A percentile compares a stretch with the other conserved stretches of the same genome.
These are phyloP conservation scores for Trichomonas gallinae DNA, from an alignment of 208 protist species.

Conservation along the genomic window DNA sequence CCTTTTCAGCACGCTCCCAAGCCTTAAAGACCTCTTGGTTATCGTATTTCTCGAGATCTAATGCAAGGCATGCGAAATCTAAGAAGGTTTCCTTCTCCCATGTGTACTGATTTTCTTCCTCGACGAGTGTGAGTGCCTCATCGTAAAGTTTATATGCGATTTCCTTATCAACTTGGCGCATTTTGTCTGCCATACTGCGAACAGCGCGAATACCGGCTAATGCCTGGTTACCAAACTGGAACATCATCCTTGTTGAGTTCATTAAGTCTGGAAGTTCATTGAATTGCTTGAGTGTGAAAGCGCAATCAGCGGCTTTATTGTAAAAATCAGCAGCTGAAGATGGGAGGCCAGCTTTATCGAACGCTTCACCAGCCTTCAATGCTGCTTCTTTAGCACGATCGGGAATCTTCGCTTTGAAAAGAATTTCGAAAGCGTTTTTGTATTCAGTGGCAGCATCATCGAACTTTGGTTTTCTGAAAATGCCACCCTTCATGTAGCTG, in stretches of 20 bases:
- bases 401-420: background rate
- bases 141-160: background rate
- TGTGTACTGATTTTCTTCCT: background rate
- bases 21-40: background rate
- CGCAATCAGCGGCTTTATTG: background rate
- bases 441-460: background rate
- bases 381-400: background rate
- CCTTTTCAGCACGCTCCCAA: background rate
- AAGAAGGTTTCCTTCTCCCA: constrained; percentile 15
- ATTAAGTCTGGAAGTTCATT: background rate
- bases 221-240: background rate
- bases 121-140: background rate
- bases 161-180: background rate
- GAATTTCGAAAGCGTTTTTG: background rate
- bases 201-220: background rate
- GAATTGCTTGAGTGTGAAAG: background rate
- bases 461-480: background rate
- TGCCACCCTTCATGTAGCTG: background rate
- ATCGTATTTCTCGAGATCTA: background rate
- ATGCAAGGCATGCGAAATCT: background rate
- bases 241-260: background rate
- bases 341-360: background rate
- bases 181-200: background rate
- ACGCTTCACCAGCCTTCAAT: background rate
- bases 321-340: background rate